Conservation (phyloP, 2,329 filamentous ascomycete species). For the Pseudogymnoascus sp. region DNA sequence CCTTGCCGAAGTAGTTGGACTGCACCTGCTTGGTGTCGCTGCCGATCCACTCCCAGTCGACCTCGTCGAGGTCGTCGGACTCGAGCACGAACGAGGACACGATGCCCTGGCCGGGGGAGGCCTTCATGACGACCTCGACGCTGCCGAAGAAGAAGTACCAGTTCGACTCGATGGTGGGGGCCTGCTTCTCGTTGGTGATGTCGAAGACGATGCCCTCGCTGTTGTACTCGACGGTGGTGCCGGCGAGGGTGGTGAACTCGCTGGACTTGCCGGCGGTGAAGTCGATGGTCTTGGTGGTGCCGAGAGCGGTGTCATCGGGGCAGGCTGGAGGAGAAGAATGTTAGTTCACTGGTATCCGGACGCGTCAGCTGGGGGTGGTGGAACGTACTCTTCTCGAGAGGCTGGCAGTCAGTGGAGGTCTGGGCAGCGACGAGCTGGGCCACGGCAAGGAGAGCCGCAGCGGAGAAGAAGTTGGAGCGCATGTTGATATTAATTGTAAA, state of each 20-base stretch:
- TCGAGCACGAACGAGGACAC: conserved; percentile 42
- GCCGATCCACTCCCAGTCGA: conserved; percentile 41
- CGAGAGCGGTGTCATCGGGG: conserved; percentile 35
- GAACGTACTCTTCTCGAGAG: conserved; percentile 31
- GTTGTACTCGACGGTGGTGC: conserved; percentile 33
- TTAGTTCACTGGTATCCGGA: conserved; percentile 15
- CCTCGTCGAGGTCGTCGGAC: conserved; percentile 44
- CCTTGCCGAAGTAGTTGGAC: conserved; percentile 48
- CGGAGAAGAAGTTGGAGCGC: conserved; percentile 10
- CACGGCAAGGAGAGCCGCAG: conserved; percentile 23
- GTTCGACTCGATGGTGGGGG: conserved; percentile 36
- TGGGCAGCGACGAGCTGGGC: conserved; percentile 30
- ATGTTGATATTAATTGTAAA: conserved; percentile 6
- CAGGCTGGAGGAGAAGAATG: conserved; percentile 25
- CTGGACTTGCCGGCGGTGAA: conserved; percentile 34
- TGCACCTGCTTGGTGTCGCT: conserved; percentile 30
- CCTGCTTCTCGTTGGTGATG: conserved; percentile 38
- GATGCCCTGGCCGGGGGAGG: conserved; percentile 40
- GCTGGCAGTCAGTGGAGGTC: conserved; percentile 38
- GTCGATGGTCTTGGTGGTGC: conserved; percentile 32
- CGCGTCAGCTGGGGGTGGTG: not conserved
- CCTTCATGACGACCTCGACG: conserved; percentile 38
- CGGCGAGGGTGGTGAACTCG: conserved; percentile 48
- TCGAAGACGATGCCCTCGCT: conserved; percentile 40
- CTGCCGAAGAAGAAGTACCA: conserved; percentile 48